Percentiles rank a stretch among this genome's conserved stretches.
Conservation (phyloP, 2,329 filamentous ascomycete species). For the Monosporascus cannonballus region DNA sequence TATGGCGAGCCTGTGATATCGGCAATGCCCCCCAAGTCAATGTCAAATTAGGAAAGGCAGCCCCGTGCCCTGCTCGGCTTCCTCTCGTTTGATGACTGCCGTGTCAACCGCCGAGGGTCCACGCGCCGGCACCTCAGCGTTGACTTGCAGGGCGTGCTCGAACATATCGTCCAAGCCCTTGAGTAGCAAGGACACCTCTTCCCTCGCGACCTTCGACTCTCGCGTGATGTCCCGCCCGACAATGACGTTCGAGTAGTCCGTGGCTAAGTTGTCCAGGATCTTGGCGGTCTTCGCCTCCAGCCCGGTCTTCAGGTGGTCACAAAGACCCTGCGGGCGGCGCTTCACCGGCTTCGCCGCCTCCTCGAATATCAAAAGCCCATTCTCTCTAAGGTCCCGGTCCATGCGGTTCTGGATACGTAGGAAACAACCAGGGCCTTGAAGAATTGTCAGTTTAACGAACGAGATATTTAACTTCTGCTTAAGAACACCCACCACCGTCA, state of each 20-base stretch:
- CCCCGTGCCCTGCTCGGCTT: no score
- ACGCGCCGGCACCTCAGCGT: neutral
- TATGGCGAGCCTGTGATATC: no score
- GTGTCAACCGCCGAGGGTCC: neutral
- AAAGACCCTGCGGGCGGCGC: slow-evolving; percentile 1
- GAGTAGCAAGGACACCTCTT: slow-evolving; percentile 4
- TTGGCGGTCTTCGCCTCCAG: neutral
- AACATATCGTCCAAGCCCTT: slow-evolving; percentile 8
- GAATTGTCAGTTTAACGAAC: neutral
- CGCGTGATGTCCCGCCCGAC: neutral
- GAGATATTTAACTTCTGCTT: neutral
- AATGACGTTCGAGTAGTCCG: slow-evolving; percentile 9
- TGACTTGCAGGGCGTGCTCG: neutral
- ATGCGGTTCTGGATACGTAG: slow-evolving; percentile 7
- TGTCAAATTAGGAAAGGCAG: no score
- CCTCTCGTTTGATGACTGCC: neutral
- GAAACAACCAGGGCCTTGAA: slow-evolving; percentile 12
- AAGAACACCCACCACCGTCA: slow-evolving; percentile 4
- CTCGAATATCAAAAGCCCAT: slow-evolving; percentile 1
- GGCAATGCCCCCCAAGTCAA: no score
- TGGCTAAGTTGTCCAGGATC: slow-evolving; percentile 4
- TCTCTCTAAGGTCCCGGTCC: slow-evolving; percentile 1
- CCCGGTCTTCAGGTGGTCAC: slow-evolving; percentile 1
- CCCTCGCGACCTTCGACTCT: slow-evolving; percentile 2
- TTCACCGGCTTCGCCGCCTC: neutral